Evolutionary conservation across 202 grass and related monocot genomes (phyloP), one percentile per base, ranked within the genome.

Genomic region (Setaria italica): DNA sequence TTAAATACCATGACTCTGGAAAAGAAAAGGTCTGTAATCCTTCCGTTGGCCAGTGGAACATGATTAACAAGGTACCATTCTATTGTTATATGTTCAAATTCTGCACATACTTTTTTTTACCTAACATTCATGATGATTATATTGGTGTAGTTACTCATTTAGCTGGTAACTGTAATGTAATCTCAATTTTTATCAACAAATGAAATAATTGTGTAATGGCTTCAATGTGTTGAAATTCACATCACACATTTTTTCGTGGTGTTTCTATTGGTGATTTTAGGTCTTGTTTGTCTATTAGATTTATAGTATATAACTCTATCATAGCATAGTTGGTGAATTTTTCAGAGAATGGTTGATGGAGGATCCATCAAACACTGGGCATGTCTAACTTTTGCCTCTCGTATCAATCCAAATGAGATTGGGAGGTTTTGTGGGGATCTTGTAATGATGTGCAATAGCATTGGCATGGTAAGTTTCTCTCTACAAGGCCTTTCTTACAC

Each of bases 271-370:
- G 21, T 62, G 21, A 30, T 30, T 62, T 62, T 62, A 30, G 3
- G 30, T 62, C 10, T 62, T 29, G 11, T 25, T 60, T 63, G 15
- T 72, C 25, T 73, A 50, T 72, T 72, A 49, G 43, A 49, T 49
- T 49, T 50, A 15, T 50, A 50, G 1, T 72, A 2, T 32, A 1
- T 32, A 16, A 49, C 21, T 10, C 7, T 35, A 54, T 74, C 3
- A 10, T 74, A 10, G 8, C 34, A 55, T 59, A 51, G 67, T 55
- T 80, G 14, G 6, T 63, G 12, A 37, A 0, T 60, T 84, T 50
- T 51, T 17, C 85, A 94, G 87, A 90, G 60, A 88, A 78, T 94
- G 82, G 65, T 94, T n/a, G 63, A 91, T 88, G 92, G 92, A 77
- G 87, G 82, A 71, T 76, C 8, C 5, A 82, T 94, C 6, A 86